A percentile compares a stretch with the other conserved stretches of the same genome.
phyloP scores from a whole-genome alignment of 495 filamentous ascomycete genomes.

The Hypoxylon trugodes region DNA sequence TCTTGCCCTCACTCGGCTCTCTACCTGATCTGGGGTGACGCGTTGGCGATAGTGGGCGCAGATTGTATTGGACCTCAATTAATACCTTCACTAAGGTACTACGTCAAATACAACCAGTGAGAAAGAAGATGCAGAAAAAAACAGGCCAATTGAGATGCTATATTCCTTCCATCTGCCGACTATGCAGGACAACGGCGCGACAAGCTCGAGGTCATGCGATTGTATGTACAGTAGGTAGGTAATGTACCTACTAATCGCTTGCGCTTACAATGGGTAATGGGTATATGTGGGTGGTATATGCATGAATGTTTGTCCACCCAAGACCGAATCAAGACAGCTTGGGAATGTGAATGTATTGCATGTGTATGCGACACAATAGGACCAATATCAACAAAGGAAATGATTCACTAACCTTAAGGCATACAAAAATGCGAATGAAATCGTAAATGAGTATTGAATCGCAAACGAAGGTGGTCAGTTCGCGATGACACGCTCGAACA shows the following conservation, averaged over 20 bases:
- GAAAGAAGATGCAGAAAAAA: neutral
- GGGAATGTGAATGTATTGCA: too few species aligned
- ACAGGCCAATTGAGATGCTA: constrained; percentile 24
- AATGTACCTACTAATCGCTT: constrained; percentile 6
- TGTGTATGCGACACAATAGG: constrained; percentile 1
- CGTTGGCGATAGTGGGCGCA: constrained; percentile 19
- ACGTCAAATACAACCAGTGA: constrained; percentile 7
- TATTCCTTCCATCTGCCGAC: constrained; percentile 23
- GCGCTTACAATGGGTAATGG: too few species aligned
- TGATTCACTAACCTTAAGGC: constrained; percentile 17
- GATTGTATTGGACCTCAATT: constrained; percentile 27
- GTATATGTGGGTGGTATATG: too few species aligned
- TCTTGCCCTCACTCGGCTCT: constrained; percentile 17
- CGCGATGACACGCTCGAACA: constrained; percentile 35
- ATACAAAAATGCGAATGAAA: constrained; percentile 8
- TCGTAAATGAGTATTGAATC: constrained; percentile 28
- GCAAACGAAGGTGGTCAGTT: constrained; percentile 34
- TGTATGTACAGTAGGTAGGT: too few species aligned
- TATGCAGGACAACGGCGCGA: constrained; percentile 28
- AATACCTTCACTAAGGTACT: constrained; percentile 17
- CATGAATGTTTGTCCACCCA: too few species aligned
- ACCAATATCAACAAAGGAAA: neutral
- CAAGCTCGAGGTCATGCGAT: constrained; percentile 13
- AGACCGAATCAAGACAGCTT: constrained; percentile 7
- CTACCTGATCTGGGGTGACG: constrained; percentile 17